Conservation (phyloP, 805 yeast species). For the Debaryomyces maramus region DNA sequence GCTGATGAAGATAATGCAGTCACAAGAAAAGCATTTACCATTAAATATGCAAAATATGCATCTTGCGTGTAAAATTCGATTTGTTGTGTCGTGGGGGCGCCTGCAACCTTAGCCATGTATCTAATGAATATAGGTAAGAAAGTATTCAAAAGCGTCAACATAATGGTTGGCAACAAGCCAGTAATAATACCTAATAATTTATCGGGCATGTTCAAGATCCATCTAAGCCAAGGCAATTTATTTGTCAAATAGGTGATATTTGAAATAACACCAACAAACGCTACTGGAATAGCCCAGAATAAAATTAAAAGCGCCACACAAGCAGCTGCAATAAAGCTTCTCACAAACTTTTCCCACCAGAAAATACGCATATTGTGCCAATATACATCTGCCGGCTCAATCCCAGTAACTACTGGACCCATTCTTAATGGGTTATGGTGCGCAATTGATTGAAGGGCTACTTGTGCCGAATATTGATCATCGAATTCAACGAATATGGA, state of each 20-base stretch:
- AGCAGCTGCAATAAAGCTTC: slow-evolving; percentile 52
- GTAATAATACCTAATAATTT: slow-evolving; percentile 80
- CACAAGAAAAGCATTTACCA: slow-evolving; percentile 69
- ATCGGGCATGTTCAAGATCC: slow-evolving; percentile 71
- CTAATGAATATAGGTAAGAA: slow-evolving; percentile 83
- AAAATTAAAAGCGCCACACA: slow-evolving; percentile 61
- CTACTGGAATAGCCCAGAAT: slow-evolving; percentile 96
- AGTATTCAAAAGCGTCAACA: slow-evolving; percentile 80
- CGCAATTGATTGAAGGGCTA: slow-evolving; percentile 62
- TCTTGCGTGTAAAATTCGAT: slow-evolving; percentile 67
- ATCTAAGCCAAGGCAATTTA: slow-evolving; percentile 70
- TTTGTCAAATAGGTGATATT: slow-evolving; percentile 74
- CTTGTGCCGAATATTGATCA: slow-evolving; percentile 71
- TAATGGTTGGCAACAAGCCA: slow-evolving; percentile 80
- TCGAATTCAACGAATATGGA: slow-evolving; percentile 79
- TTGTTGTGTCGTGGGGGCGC: slow-evolving; percentile 55
- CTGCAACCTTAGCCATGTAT: slow-evolving; percentile 61
- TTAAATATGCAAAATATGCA: slow-evolving; percentile 67
- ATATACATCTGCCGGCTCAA: slow-evolving; percentile 60
- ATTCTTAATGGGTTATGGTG: slow-evolving; percentile 68
- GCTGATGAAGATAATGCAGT: slow-evolving; percentile 74
- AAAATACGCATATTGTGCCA: slow-evolving; percentile 76
- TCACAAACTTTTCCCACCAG: slow-evolving; percentile 73
- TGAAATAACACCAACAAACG: slow-evolving; percentile 94
- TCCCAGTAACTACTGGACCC: slow-evolving; percentile 59